phyloP scores from a whole-genome alignment of 169 alveolate genomes.

The Cryptosporidium baileyi region DNA sequence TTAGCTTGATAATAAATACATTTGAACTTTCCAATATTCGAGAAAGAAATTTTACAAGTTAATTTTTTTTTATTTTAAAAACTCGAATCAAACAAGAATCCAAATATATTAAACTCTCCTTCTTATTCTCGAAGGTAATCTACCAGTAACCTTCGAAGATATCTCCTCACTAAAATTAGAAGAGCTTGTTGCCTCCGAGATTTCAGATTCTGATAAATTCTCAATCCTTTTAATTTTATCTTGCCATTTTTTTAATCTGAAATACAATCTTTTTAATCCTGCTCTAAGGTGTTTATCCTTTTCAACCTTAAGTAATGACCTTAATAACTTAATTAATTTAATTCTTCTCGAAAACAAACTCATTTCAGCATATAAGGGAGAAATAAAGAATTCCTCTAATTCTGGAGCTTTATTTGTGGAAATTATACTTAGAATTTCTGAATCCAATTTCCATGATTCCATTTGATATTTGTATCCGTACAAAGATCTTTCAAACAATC shows the following conservation, averaged over 20 bases:
- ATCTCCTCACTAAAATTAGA: no score
- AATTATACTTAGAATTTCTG: background rate
- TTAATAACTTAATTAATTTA: background rate
- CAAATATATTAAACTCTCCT: no score
- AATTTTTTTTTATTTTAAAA: no score
- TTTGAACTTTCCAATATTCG: no score
- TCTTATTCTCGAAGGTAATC: no score
- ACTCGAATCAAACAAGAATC: no score
- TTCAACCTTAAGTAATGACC: background rate
- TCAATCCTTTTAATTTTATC: no score
- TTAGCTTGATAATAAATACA: no score
- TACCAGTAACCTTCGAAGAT: no score
- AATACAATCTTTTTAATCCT: background rate
- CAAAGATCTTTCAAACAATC: background rate
- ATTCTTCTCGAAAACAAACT: constrained; percentile 13
- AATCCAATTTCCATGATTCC: background rate
- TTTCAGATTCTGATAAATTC: no score
- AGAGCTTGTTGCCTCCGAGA: no score
- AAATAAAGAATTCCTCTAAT: background rate
- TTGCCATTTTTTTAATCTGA: background rate
- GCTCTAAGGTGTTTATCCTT: background rate
- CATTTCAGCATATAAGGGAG: background rate
- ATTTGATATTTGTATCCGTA: background rate
- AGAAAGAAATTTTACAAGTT: no score
- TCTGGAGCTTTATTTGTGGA: background rate